Evolutionary conservation across 139 green algal species (phyloP).

Genomic region (Chlamydomonas sphaeroides): DNA sequence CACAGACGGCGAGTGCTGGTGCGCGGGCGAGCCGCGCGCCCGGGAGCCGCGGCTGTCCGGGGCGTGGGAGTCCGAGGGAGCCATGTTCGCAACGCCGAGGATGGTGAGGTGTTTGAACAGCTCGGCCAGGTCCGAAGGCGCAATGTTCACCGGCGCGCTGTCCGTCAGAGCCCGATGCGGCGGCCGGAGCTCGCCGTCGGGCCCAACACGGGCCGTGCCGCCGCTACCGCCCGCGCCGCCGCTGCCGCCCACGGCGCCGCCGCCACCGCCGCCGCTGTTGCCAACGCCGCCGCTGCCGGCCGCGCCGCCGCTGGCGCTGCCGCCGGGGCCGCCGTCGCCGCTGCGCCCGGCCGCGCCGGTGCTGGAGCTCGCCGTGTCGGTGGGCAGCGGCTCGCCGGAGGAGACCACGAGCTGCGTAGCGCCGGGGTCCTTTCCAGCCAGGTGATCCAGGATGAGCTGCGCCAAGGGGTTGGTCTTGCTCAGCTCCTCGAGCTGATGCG

Average conservation of each 20-base stretch:
- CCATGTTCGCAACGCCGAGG: conserved; percentile 6
- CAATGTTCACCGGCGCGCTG: conserved; percentile 9
- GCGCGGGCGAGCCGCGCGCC: not conserved
- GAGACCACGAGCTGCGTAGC: not conserved
- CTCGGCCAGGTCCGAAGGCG: conserved; percentile 4
- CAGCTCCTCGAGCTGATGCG: conserved; percentile 19
- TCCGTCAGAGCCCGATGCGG: too few species aligned
- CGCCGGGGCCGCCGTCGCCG: not conserved
- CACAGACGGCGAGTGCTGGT: not conserved
- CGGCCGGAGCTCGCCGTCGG: too few species aligned
- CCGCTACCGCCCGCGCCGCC: too few species aligned
- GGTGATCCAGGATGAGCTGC: conserved; percentile 31
- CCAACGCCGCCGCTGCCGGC: not conserved
- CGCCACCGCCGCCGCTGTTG: not conserved
- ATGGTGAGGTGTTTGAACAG: conserved; percentile 41
- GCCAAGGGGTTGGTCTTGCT: conserved; percentile 28
- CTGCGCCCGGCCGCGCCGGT: too few species aligned
- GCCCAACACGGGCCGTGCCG: too few species aligned
- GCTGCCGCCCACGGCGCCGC: not conserved
- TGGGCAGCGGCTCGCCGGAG: not conserved
- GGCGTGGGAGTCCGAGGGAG: not conserved
- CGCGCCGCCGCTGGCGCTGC: too few species aligned
- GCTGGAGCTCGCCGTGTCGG: not conserved
- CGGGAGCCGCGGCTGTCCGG: conserved; percentile 3
- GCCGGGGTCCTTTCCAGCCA: conserved; percentile 20